phyloP scores from a whole-genome alignment of 164 flowering plant species.

The Chimonanthus salicifolius region DNA sequence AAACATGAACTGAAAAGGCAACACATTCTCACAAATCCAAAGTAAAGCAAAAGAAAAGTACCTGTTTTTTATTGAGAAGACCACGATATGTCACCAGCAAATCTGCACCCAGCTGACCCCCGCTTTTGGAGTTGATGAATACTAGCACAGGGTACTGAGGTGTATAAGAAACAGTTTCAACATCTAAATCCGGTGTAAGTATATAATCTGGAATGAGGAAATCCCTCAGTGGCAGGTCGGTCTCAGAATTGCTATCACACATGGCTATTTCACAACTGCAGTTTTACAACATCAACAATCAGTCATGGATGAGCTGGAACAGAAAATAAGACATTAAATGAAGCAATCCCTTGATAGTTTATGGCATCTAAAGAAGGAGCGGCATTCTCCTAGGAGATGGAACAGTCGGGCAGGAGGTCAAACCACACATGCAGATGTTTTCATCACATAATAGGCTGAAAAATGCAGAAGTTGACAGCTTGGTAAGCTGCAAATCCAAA shows the following conservation, averaged over 20 bases:
- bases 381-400: no score
- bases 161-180: conserved; percentile 2
- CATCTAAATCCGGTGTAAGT: conserved; percentile 32
- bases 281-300: background rate
- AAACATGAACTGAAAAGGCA: background rate
- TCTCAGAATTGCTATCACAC: conserved; percentile 25
- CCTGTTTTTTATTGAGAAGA: conserved; percentile 71
- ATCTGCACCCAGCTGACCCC: conserved; percentile 82
- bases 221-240: conserved; percentile 25
- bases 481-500: no score
- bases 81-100: conserved; percentile 51
- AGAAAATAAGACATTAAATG: background rate
- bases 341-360: background rate
- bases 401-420: no score
- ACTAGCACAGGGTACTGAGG: conserved; percentile 79
- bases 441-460: no score
- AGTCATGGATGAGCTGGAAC: background rate
- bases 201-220: conserved; percentile 64
- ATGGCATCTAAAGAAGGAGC: background rate
- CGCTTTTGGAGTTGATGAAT: conserved; percentile 76
- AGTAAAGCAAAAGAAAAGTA: conserved; percentile 5
- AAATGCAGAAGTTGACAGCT: no score
- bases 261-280: conserved; percentile 28
- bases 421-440: no score
- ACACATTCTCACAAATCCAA: background rate